These are phyloP conservation scores for Sequoiadendron giganteum DNA, from an alignment of 75 land plant genomes.

Conservation along the genomic window DNA sequence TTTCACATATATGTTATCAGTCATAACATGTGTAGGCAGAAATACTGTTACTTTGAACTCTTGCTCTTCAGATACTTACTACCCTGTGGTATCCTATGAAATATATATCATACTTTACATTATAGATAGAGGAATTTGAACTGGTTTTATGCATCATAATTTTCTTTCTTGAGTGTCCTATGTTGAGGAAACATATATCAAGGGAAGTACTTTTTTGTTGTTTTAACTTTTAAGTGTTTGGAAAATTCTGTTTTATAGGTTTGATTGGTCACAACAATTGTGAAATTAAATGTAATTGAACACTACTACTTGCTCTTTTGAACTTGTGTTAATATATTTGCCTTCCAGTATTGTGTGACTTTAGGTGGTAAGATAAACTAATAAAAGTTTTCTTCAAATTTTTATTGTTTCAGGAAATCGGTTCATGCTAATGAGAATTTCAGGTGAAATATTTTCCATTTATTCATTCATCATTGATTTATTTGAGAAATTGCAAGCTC, in stretches of 20 bases:
- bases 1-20: neutral
- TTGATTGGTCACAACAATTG: neutral
- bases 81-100: neutral
- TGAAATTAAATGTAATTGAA: neutral
- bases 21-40: neutral
- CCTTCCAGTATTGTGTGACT: neutral
- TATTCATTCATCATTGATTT: neutral
- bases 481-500: neutral
- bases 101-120: neutral
- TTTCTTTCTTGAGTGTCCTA: neutral
- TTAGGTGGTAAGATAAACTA: neutral
- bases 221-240: neutral
- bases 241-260: neutral
- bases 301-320: neutral
- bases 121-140: neutral
- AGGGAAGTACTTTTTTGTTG: neutral
- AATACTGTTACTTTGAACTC: slow-evolving; percentile 1
- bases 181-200: neutral
- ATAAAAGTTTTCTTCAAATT: slow-evolving; percentile 9
- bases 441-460: slow-evolving; percentile 42
- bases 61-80: neutral
- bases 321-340: neutral
- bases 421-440: slow-evolving; percentile 92
- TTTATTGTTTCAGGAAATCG: slow-evolving; percentile 71
- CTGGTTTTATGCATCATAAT: neutral